Evolutionary conservation across 176 grass and related monocot species (phyloP).

Genomic region (Oryza officinalis): DNA sequence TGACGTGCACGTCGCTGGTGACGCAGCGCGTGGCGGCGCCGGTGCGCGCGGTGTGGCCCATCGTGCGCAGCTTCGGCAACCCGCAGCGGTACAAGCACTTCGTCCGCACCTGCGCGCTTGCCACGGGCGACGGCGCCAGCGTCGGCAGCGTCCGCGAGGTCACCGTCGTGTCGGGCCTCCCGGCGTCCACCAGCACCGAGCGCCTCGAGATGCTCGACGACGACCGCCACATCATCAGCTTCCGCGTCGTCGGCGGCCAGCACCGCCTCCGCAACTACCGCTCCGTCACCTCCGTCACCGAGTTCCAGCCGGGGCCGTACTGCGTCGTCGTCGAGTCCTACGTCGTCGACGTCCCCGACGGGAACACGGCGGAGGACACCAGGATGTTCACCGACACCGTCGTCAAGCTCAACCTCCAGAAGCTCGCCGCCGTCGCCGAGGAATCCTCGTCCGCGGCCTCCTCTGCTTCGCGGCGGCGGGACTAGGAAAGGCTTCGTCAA

Average conservation of each 20-base stretch:
- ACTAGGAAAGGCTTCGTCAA: neutral
- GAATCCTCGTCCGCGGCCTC: neutral
- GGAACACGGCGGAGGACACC: conserved; percentile 87
- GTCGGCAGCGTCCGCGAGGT: conserved; percentile 93
- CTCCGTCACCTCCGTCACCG: conserved; percentile 94
- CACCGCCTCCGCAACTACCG: conserved; percentile 94
- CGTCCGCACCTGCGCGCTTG: conserved; percentile 70
- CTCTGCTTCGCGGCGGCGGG: neutral
- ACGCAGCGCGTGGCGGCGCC: conserved; percentile 77
- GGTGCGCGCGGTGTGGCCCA: conserved; percentile 67
- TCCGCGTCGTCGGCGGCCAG: conserved; percentile 87
- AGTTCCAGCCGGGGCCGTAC: conserved; percentile 50
- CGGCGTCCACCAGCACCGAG: conserved; percentile 87
- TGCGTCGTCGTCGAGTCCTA: conserved; percentile 89
- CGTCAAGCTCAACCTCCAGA: conserved; percentile 92
- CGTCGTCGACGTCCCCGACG: conserved; percentile 86
- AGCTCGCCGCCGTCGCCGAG: conserved; percentile 55
- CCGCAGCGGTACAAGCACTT: conserved; percentile 99
- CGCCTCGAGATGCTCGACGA: conserved; percentile 95
- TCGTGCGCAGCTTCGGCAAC: conserved; percentile 70
- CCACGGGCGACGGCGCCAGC: conserved; percentile 56
- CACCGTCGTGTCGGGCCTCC: conserved; percentile 80
- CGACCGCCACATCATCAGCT: conserved; percentile 81
- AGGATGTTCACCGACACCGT: conserved; percentile 92
- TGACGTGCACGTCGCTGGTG: conserved; percentile 82